Conservation (phyloP, 169 alveolate species). For the Cryptosporidium parvum region DNA sequence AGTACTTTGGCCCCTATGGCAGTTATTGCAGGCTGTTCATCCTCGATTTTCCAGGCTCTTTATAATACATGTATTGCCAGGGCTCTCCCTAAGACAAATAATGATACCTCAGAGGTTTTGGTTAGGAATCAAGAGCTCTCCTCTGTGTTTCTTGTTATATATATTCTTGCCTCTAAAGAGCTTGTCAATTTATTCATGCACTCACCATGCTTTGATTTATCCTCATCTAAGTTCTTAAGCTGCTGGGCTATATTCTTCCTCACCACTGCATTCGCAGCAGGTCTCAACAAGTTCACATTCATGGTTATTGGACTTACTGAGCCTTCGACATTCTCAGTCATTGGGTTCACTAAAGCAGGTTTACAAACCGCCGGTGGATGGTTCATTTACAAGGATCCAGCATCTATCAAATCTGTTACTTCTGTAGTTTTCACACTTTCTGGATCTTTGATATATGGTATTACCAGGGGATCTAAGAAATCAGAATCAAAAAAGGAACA, state of each 20-base stretch:
- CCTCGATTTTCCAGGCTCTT: constrained; percentile 70
- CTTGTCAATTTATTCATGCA: constrained; percentile 30
- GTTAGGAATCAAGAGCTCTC: constrained; percentile 73
- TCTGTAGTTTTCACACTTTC: constrained; percentile 62
- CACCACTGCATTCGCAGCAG: constrained; percentile 71
- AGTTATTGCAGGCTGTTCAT: constrained; percentile 57
- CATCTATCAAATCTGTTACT: constrained; percentile 22
- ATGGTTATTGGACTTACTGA: constrained; percentile 74
- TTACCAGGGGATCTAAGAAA: constrained; percentile 47
- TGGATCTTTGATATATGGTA: constrained; percentile 69
- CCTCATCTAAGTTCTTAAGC: constrained; percentile 35
- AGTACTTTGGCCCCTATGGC: constrained; percentile 64
- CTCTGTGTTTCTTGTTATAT: constrained; percentile 17
- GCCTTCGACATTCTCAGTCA: constrained; percentile 73
- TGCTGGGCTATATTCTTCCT: constrained; percentile 44
- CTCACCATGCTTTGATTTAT: constrained; percentile 63
- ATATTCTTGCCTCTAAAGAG: constrained; percentile 53
- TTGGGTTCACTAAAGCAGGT: constrained; percentile 62
- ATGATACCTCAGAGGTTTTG: constrained; percentile 65
- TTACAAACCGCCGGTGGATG: constrained; percentile 70
- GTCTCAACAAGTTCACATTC: constrained; percentile 66
- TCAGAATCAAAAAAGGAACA: constrained; percentile 43
- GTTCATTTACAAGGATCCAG: constrained; percentile 68
- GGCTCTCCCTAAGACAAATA: constrained; percentile 57
- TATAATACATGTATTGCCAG: constrained; percentile 65